phyloP scores from a whole-genome alignment of 169 alveolate species.

The Toxoplasma gondii region DNA sequence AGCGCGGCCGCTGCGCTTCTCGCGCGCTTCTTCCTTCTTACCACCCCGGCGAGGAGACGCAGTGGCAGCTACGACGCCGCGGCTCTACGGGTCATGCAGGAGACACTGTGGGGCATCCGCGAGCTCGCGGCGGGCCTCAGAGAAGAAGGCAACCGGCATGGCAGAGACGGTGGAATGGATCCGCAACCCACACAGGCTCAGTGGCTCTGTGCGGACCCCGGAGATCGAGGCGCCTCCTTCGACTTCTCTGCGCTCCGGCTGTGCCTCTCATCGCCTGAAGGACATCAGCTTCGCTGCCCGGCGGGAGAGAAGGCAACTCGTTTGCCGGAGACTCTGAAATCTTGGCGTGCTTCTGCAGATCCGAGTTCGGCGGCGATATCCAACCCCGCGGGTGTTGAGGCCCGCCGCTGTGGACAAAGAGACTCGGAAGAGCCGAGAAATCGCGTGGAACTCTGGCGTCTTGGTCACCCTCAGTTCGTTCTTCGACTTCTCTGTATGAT shows the following conservation, averaged over 20 bases:
- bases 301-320: no score
- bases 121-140: background rate
- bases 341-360: no score
- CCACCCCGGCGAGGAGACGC: background rate
- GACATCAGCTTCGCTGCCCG: no score
- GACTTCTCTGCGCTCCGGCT: background rate
- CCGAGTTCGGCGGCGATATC: no score
- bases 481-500: background rate
- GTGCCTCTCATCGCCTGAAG: background rate
- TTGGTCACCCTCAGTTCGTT: background rate
- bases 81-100: background rate
- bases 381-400: no score
- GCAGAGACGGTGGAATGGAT: no score
- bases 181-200: no score
- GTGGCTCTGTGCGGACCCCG: no score
- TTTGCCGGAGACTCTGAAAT: no score
- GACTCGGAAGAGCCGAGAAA: no score
- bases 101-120: background rate
- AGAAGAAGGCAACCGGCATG: background rate
- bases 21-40: slow-evolving; percentile 24
- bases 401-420: no score
- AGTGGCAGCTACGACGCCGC: background rate
- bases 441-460: slow-evolving; percentile 17
- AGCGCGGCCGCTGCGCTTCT: background rate
- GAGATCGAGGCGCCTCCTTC: background rate